phyloP scores from a whole-genome alignment of 169 alveolate genomes.

The Perkinsus chesapeaki region DNA sequence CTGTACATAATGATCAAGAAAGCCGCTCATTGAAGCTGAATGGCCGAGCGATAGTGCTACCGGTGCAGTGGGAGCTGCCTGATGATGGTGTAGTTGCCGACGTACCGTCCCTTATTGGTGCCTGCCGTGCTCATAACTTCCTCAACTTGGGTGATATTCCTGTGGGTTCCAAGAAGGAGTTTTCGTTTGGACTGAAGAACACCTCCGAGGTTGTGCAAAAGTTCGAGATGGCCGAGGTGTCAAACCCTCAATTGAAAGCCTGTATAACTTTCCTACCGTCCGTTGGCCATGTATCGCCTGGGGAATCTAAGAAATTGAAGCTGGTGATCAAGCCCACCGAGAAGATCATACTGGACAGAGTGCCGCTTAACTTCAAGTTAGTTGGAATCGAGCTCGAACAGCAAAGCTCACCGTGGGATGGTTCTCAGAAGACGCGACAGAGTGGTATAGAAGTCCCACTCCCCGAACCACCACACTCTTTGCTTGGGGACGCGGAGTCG shows the following conservation, averaged over 20 bases:
- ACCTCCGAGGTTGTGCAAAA: slow-evolving; percentile 6
- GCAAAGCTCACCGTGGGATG: neutral
- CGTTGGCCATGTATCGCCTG: slow-evolving; percentile 65
- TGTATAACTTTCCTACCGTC: slow-evolving; percentile 20
- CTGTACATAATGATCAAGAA: neutral
- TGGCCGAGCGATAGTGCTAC: neutral
- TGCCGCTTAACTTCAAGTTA: slow-evolving; percentile 55
- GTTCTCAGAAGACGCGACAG: neutral
- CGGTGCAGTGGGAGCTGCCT: neutral
- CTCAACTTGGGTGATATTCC: slow-evolving; percentile 17
- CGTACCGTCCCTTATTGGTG: neutral
- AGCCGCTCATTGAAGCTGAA: neutral
- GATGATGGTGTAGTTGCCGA: neutral
- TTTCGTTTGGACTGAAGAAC: slow-evolving; percentile 20
- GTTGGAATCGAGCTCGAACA: slow-evolving; percentile 43
- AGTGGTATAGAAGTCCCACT: slow-evolving; percentile 38
- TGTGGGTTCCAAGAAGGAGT: neutral
- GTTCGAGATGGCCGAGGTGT: slow-evolving; percentile 16
- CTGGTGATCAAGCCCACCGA: slow-evolving; percentile 53
- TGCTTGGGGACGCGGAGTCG: slow-evolving; percentile 55
- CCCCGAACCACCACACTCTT: slow-evolving; percentile 57
- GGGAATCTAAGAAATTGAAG: slow-evolving; percentile 50
- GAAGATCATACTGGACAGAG: slow-evolving; percentile 45
- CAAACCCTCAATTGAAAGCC: neutral
- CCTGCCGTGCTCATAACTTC: neutral